These are phyloP conservation scores for Rhizopus delemar DNA, from an alignment of 371 early-diverging fungal genomes.

Conservation along the genomic window DNA sequence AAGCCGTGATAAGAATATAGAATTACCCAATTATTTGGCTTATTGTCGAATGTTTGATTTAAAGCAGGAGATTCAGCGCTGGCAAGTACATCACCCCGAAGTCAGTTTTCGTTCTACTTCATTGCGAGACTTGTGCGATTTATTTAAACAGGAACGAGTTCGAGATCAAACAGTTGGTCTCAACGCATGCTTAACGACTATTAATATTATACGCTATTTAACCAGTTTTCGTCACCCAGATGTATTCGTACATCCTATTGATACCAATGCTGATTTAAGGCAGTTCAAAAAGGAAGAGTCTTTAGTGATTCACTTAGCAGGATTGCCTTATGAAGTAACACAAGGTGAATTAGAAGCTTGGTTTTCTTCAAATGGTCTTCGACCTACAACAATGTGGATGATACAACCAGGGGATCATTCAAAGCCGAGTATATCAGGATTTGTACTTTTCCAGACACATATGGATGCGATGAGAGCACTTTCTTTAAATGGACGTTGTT, in stretches of 20 bases:
- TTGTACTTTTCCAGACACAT: conserved; percentile 59
- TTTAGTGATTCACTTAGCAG: conserved; percentile 65
- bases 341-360: conserved; percentile 69
- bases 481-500: conserved; percentile 63
- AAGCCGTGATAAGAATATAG: conserved; percentile 68
- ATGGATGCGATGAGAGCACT: conserved; percentile 66
- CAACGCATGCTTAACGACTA: conserved; percentile 63
- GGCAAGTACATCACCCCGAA: conserved; percentile 67
- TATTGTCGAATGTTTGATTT: conserved; percentile 73
- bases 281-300: conserved; percentile 72
- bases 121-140: conserved; percentile 63
- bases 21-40: conserved; percentile 59
- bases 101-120: conserved; percentile 57
- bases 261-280: conserved; percentile 62
- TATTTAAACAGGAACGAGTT: conserved; percentile 52
- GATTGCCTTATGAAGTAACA: conserved; percentile 62
- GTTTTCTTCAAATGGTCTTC: conserved; percentile 61
- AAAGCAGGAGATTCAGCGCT: conserved; percentile 69
- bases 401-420: conserved; percentile 48
- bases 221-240: conserved; percentile 56
- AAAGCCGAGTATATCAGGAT: conserved; percentile 63
- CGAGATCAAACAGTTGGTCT: conserved; percentile 58
- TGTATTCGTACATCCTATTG: conserved; percentile 68
- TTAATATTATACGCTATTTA: conserved; percentile 59
- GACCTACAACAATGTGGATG: conserved; percentile 61